Percentiles rank a stretch among this genome's conserved stretches.
phyloP scores from a whole-genome alignment of 192 early-diverging fungal genomes.

The Coemansia sp. region DNA sequence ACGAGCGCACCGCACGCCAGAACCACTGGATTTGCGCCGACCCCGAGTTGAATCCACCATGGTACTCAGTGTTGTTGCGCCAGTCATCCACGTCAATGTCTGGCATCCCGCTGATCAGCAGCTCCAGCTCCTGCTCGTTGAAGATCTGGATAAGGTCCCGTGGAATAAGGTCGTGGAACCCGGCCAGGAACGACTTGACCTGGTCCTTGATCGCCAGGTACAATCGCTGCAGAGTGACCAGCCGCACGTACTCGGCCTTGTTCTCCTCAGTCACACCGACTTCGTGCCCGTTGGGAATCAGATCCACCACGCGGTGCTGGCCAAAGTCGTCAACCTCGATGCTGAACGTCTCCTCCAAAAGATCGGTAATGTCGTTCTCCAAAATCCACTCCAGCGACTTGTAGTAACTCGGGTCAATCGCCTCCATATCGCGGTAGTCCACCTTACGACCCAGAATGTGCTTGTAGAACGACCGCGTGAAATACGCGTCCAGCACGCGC shows the following conservation, averaged over 20 bases:
- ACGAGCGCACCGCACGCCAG: conserved; percentile 96
- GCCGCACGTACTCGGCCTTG: conserved; percentile 93
- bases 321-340: conserved; percentile 95
- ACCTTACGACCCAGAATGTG: conserved; percentile 89
- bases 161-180: conserved; percentile 96
- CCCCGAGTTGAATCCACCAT: conserved; percentile 79
- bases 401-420: conserved; percentile 95
- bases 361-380: conserved; percentile 92
- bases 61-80: conserved; percentile 98
- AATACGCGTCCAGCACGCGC: conserved; percentile 90
- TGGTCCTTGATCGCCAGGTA: conserved; percentile 91
- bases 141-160: conserved; percentile 91
- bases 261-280: conserved; percentile 92
- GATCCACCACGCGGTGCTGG: conserved; percentile 75
- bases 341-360: conserved; percentile 93
- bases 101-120: conserved; percentile 96
- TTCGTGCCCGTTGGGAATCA: conserved; percentile 84
- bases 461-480: conserved; percentile 99
- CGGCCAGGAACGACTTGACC: conserved; percentile 87
- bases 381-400: conserved; percentile 98
- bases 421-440: conserved; percentile 97
- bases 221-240: conserved; percentile 90
- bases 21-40: conserved; percentile 97
- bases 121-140: conserved; percentile 98
- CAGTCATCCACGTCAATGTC: conserved; percentile 99